Evolutionary conservation across 179 eudicot genomes (phyloP).

Genomic region (Nepenthes alata): DNA sequence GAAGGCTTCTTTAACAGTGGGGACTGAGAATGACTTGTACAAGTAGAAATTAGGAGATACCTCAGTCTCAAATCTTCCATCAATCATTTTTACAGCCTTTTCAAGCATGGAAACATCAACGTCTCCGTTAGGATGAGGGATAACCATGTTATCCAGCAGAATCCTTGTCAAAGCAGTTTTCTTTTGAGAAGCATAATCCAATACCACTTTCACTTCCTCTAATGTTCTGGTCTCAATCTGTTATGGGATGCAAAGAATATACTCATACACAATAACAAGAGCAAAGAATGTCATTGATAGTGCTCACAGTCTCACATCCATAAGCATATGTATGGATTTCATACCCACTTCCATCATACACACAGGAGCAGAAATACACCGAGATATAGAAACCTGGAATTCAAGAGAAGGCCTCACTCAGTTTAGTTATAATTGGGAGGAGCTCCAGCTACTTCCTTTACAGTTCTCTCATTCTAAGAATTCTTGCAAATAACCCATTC

Average conservation of each 20-base stretch:
- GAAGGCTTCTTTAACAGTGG: too few species aligned
- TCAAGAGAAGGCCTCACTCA: too few species aligned
- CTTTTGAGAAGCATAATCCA: conserved; percentile 58
- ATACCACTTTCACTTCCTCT: conserved; percentile 71
- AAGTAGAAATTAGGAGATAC: conserved; percentile 19
- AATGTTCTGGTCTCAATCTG: conserved; percentile 92
- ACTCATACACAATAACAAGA: too few species aligned
- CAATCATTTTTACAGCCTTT: conserved; percentile 65
- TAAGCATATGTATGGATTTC: background rate
- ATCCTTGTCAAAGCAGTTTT: conserved; percentile 68
- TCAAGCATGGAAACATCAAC: conserved; percentile 86
- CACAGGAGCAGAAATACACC: too few species aligned
- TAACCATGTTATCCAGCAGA: conserved; percentile 96
- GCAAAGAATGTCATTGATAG: too few species aligned
- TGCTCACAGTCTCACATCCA: too few species aligned
- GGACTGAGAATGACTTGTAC: background rate
- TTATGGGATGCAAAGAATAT: background rate
- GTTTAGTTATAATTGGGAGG: too few species aligned
- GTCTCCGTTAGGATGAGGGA: conserved; percentile 59
- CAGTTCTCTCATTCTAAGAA: too few species aligned
- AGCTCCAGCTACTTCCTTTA: too few species aligned
- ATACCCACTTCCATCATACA: background rate
- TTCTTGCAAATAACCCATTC: too few species aligned
- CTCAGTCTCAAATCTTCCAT: conserved; percentile 84
- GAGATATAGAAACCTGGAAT: too few species aligned